phyloP scores from a whole-genome alignment of 2,329 filamentous ascomycete species.

The Fusarium brachygibbosum region DNA sequence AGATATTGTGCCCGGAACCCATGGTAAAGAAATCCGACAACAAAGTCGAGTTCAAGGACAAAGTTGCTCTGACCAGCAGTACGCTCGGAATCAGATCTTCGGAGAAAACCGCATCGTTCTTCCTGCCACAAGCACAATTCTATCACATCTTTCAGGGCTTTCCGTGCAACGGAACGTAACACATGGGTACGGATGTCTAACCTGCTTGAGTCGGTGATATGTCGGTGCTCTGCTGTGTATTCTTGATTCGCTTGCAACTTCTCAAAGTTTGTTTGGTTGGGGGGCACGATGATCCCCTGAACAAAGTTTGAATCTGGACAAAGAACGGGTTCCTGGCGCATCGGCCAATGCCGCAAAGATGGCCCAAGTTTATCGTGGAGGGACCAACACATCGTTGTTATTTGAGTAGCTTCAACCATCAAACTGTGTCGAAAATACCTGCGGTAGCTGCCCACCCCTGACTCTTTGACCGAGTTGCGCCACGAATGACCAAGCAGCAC shows the following conservation, averaged over 20 bases:
- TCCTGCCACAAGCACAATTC: not conserved
- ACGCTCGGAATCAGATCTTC: not conserved
- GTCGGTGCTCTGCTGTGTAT: not conserved
- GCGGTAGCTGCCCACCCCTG: conserved; percentile 46
- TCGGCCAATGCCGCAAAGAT: not conserved
- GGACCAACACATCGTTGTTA: not conserved
- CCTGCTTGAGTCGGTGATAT: not conserved
- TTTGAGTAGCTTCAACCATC: conserved; percentile 24
- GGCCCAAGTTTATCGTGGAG: not conserved
- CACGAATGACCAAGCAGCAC: conserved; percentile 57
- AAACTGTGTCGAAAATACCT: conserved; percentile 42
- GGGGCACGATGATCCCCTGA: not conserved
- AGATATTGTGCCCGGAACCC: not conserved
- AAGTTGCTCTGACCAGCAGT: not conserved
- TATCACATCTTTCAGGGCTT: not conserved
- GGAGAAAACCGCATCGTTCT: not conserved
- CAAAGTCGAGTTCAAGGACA: not conserved
- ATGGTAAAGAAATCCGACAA: not conserved
- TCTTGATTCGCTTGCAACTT: not conserved
- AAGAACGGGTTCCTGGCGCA: conserved; percentile 3
- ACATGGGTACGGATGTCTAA: not conserved
- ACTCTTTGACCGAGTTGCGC: conserved; percentile 54
- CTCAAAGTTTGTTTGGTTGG: not conserved
- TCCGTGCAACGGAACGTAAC: not conserved
- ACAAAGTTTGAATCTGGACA: not conserved